These are phyloP conservation scores for Quercus gilva DNA, from an alignment of 306 rosid genomes.

Conservation along the genomic window DNA sequence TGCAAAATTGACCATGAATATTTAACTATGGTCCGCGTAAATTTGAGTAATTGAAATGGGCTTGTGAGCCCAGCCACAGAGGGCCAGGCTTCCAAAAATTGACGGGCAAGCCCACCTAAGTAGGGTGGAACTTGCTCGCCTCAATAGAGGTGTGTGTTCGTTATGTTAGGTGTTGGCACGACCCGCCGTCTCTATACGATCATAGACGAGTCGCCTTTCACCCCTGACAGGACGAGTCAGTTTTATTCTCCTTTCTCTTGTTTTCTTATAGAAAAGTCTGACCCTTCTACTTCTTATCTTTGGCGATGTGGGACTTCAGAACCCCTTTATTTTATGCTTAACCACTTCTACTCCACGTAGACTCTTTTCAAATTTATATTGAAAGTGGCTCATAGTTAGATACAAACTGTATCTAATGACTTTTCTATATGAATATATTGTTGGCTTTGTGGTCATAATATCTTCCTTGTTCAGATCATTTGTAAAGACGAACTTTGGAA, in stretches of 20 bases:
- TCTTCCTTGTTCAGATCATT: no score
- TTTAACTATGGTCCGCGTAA: no score
- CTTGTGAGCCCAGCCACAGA: constrained; percentile 7
- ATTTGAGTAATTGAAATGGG: neutral
- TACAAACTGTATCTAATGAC: neutral
- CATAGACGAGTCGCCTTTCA: constrained; percentile 65
- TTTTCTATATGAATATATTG: neutral
- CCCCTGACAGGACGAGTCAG: constrained; percentile 71
- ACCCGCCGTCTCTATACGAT: constrained; percentile 69
- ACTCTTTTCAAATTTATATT: neutral
- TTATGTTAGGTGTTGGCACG: constrained; percentile 57
- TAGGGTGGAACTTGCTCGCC: constrained; percentile 52
- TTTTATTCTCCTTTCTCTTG: fast-evolving
- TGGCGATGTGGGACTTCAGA: neutral
- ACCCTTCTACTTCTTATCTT: neutral
- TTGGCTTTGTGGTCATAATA: neutral
- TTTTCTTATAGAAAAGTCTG: constrained; percentile 3
- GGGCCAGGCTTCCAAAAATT: constrained; percentile 66
- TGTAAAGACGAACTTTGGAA: neutral
- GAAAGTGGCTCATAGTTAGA: neutral
- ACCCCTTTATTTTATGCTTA: no score
- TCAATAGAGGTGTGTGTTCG: constrained; percentile 36
- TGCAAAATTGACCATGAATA: neutral
- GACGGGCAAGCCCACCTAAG: constrained; percentile 66
- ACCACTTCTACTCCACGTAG: neutral